Percentiles rank a stretch among this genome's conserved stretches.
Conservation (phyloP, 2,329 filamentous ascomycete genomes). For the Monosporascus sp. region DNA sequence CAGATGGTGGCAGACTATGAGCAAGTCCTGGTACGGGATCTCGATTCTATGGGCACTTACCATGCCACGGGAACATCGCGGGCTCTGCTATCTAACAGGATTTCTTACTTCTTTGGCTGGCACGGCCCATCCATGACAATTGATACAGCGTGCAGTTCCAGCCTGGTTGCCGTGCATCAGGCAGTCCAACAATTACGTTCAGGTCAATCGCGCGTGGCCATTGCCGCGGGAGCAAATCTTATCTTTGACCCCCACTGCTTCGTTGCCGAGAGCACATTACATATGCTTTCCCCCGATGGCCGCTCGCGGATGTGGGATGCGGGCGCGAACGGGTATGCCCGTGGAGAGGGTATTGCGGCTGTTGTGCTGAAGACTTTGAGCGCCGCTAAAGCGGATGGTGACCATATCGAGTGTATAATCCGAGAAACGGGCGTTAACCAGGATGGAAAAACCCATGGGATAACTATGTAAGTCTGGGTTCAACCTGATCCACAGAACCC, state of each 20-base stretch:
- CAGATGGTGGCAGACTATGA: not conserved
- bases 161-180: not conserved
- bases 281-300: not conserved
- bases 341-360: not conserved
- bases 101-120: not conserved
- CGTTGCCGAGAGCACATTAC: not conserved
- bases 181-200: not conserved
- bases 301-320: not conserved
- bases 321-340: not conserved
- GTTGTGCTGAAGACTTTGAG: constrained; percentile 38
- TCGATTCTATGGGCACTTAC: not conserved
- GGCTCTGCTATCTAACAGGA: not conserved
- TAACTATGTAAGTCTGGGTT: constrained; percentile 26
- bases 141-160: not conserved
- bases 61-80: not conserved
- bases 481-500: too few relatives aligned
- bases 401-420: constrained; percentile 2
- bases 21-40: not conserved
- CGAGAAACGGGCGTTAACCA: not conserved
- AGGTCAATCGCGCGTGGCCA: not conserved
- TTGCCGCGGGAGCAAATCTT: not conserved
- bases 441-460: constrained; percentile 25
- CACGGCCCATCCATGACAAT: not conserved
- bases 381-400: constrained; percentile 27
- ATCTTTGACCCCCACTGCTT: not conserved